Conservation (phyloP, 768 basidiomycete genomes). For the Rubroboletus satanas region DNA sequence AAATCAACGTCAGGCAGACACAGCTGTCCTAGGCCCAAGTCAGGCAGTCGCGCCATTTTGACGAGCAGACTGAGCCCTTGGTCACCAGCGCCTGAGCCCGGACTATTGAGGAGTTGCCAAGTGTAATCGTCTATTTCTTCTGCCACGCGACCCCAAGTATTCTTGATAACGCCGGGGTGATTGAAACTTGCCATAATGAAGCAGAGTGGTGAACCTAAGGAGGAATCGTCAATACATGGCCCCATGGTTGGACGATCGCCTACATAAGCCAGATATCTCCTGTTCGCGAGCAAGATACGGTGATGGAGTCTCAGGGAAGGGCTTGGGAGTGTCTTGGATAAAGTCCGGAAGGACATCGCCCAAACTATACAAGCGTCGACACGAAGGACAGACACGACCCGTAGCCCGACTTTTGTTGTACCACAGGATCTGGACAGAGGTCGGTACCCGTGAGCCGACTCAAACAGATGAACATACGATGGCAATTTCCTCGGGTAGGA, state of each 20-base stretch:
- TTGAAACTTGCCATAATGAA: slow-evolving; percentile 69
- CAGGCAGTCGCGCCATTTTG: slow-evolving; percentile 71
- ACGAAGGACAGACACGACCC: slow-evolving; percentile 74
- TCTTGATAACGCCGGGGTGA: slow-evolving; percentile 59
- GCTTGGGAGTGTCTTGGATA: slow-evolving; percentile 23
- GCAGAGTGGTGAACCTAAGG: slow-evolving; percentile 70
- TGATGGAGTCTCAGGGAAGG: slow-evolving; percentile 23
- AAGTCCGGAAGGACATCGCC: slow-evolving; percentile 62
- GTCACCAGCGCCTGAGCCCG: slow-evolving; percentile 34
- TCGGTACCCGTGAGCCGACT: neutral
- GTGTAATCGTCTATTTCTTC: slow-evolving; percentile 66
- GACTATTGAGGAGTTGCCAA: slow-evolving; percentile 56
- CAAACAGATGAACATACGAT: slow-evolving; percentile 43
- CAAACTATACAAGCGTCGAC: slow-evolving; percentile 65
- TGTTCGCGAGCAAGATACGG: slow-evolving; percentile 56
- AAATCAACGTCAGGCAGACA: slow-evolving; percentile 32
- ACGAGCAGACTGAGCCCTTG: slow-evolving; percentile 58
- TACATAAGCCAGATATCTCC: slow-evolving; percentile 73
- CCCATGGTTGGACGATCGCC: slow-evolving; percentile 23
- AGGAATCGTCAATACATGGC: neutral
- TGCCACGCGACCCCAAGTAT: slow-evolving; percentile 63
- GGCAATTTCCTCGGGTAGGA: slow-evolving; percentile 69
- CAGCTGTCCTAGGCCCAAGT: slow-evolving; percentile 69
- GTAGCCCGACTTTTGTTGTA: slow-evolving; percentile 77
- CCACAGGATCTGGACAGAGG: slow-evolving; percentile 59